Evolutionary conservation across 2,329 filamentous ascomycete genomes (phyloP), one percentile per base, ranked within the genome.

Genomic region (Colletotrichum chrysophilum): DNA sequence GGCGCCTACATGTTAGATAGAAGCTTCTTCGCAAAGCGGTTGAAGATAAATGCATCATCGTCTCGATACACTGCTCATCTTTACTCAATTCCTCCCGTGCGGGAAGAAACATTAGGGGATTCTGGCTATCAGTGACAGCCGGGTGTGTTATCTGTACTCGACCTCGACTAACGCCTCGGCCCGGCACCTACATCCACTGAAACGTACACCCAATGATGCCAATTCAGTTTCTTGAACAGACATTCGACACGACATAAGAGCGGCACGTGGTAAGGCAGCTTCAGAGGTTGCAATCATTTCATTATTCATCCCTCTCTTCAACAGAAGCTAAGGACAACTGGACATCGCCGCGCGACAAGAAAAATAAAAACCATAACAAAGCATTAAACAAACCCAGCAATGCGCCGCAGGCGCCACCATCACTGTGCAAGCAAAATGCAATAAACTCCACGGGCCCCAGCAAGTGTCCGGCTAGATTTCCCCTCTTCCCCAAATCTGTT

Each of bases 361-460:
- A 34, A 34, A 34, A 14, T 34, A 34, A 34, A 34, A 34, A 1
- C 3, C 32, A 34, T 14, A 4, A 36, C 34, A 36, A 34, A 61
- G 61, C 61, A 62, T n/a, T 24, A 58, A 16, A 12, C 0, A 64
- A 6, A 7, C 32, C 38, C 14, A 58, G 28, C 16, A 10, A 30
- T 6, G 28, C 32, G 48, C 18, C 34, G 24, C 9, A 24, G 43
- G 65, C 32, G 26, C 28, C 69, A 5, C n/a, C 69, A 28, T 28
- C 21, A 58, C n/a, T 52, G 24, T 61, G 66, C 61, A 66, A 66
- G 52, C 60, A 60, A 55, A 62, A 56, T 72, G 26, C 69, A 62
- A 56, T 55, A 30, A 68, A 58, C 43, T 64, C 65, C 73, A 58
- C 69, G 69, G 16, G n/a, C 36, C 62, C 43, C 18, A 26, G 18